phyloP scores from a whole-genome alignment of 305 asterid genomes.

The Rubia tinctorum region DNA sequence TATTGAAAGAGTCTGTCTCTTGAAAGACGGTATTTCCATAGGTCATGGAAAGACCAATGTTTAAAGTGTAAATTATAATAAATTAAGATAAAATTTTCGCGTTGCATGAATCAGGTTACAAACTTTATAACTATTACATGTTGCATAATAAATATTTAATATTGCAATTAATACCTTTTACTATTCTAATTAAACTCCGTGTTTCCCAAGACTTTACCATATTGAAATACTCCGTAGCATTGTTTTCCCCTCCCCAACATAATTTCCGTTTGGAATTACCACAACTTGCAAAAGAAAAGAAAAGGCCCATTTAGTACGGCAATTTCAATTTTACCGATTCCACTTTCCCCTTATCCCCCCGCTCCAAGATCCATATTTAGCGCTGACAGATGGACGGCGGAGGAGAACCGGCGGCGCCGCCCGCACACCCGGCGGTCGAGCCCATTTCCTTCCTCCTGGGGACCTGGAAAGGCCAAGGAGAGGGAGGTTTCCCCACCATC shows the following conservation, averaged over 20 bases:
- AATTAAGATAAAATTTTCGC: too few relatives aligned
- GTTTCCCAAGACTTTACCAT: too few relatives aligned
- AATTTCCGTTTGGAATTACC: background rate
- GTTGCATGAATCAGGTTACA: too few relatives aligned
- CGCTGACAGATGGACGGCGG: constrained; percentile 4
- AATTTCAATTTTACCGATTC: background rate
- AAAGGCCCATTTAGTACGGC: background rate
- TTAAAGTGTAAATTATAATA: too few relatives aligned
- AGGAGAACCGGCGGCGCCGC: constrained; percentile 1
- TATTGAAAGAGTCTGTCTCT: too few relatives aligned
- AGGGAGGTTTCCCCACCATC: constrained; percentile 56
- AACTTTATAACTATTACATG: too few relatives aligned
- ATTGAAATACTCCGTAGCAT: background rate
- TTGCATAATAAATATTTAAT: too few relatives aligned
- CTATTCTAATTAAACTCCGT: too few relatives aligned
- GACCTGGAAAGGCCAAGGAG: constrained; percentile 64
- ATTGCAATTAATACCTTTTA: too few relatives aligned
- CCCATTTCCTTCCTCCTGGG: constrained; percentile 57
- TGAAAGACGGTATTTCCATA: too few relatives aligned
- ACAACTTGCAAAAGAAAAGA: background rate
- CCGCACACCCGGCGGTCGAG: constrained; percentile 42
- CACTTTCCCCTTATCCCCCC: background rate
- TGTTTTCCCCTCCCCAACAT: background rate
- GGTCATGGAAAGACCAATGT: too few relatives aligned
- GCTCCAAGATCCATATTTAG: background rate